Evolutionary conservation across 1,284 basidiomycete species (phyloP).

Genomic region (Moesziomyces aphidis): DNA sequence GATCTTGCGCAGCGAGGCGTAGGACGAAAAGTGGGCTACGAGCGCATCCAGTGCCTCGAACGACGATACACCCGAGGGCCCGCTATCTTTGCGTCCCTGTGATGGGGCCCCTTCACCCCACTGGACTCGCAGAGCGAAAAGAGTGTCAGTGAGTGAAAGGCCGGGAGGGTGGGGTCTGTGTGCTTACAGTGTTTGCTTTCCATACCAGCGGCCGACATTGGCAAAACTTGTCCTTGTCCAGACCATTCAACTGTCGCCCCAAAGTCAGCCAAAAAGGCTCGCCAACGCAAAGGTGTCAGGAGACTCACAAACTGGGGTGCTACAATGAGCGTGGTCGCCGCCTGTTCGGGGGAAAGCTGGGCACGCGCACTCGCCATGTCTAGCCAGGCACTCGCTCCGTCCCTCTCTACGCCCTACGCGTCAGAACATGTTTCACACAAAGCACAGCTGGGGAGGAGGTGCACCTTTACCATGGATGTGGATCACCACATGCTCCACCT

Average conservation of each 20-base stretch:
- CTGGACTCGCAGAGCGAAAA: neutral
- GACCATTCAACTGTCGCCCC: constrained; percentile 33
- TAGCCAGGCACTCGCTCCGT: constrained; percentile 6
- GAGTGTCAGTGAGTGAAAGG: neutral
- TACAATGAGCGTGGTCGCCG: constrained; percentile 5
- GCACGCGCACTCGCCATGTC: constrained; percentile 15
- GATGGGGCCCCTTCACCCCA: constrained; percentile 43
- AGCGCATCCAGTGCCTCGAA: constrained; percentile 48
- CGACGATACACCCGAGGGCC: constrained; percentile 17
- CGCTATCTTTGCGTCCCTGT: neutral
- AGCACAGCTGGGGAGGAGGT: neutral
- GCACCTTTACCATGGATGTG: constrained; percentile 31
- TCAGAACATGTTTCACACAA: neutral
- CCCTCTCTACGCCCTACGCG: constrained; percentile 10
- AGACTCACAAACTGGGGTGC: constrained; percentile 27
- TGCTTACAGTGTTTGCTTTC: constrained; percentile 46
- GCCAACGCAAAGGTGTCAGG: neutral
- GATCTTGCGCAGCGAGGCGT: constrained; percentile 10
- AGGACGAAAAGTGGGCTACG: constrained; percentile 13
- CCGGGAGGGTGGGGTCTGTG: neutral
- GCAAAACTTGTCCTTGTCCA: constrained; percentile 30
- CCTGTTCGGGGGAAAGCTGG: neutral
- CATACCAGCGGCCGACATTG: constrained; percentile 20
- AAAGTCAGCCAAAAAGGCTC: no score
- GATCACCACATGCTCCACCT: constrained; percentile 17